Evolutionary conservation across 208 protist species (phyloP).

Genomic region (Herpetomonas samuelpessoai): DNA sequence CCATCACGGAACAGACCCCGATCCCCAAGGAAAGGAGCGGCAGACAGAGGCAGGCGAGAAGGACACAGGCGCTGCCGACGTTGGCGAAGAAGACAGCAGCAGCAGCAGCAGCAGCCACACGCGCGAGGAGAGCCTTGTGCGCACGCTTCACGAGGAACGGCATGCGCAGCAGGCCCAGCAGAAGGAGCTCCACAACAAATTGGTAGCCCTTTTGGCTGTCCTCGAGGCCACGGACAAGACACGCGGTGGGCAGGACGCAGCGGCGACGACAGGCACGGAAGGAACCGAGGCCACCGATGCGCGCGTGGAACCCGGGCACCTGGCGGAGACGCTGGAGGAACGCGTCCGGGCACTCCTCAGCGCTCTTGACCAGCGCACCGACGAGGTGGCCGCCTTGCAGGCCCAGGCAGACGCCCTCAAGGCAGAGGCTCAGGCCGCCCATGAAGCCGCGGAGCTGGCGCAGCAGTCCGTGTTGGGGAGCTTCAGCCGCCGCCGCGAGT

Average conservation of each 20-base stretch:
- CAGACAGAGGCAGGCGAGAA: too few relatives aligned
- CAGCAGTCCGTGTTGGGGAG: neutral
- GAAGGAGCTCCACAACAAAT: conserved; percentile 6
- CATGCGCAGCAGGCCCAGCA: conserved; percentile 11
- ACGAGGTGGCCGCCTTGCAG: neutral
- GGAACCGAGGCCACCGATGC: too few relatives aligned
- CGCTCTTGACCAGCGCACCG: neutral
- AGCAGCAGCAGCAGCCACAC: conserved; percentile 6
- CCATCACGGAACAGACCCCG: neutral
- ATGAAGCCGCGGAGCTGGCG: conserved; percentile 1
- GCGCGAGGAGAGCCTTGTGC: neutral
- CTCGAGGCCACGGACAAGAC: neutral
- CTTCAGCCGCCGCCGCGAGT: neutral
- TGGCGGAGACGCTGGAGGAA: neutral
- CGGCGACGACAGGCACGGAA: neutral
- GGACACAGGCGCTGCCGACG: too few relatives aligned
- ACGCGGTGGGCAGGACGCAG: neutral
- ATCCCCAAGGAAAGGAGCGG: neutral
- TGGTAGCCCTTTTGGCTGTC: neutral
- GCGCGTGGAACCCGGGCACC: too few relatives aligned
- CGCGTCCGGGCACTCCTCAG: neutral
- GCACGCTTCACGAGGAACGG: conserved; percentile 6
- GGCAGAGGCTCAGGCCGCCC: conserved; percentile 7
- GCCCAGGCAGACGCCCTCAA: conserved; percentile 5
- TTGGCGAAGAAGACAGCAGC: conserved; percentile 1